Base-by-base conservation (phyloP, 2,329 filamentous ascomycete species). In the Metarhizium sp. region DNA sequence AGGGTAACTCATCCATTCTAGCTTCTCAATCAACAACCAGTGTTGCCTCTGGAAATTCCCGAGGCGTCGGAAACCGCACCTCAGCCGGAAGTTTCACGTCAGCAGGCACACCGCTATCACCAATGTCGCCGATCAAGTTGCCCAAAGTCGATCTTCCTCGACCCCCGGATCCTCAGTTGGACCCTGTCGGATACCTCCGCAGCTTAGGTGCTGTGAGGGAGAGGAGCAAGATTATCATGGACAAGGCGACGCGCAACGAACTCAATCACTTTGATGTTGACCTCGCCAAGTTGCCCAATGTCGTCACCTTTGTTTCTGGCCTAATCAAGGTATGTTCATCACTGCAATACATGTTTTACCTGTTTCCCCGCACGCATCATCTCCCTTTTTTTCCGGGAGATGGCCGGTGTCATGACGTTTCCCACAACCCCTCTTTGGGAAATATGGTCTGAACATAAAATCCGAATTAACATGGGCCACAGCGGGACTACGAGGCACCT, bases 151-250 rank as follows among this genome's bases (percentile, higher is more conserved):
- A 90, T 60, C 81, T 97, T 50, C 89, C 92, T 51, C 86, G 84
- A 65, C 85, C 91, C 16, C 92, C 92, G 32, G 92, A 97, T 72
- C 92, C 92, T 64, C 80, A 86, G 59, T 78, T 92, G 62, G 90
- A 97, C 69, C 92, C 92, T 20, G 90, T 88, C 29, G 92, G 86
- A 58, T 97, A 97, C 72, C 81, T 99, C 65, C 85, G 89, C 67
- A 96, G 91, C 73, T 83, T 97, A 65, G 85, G 90, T 65, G 85
- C 94, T 32, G 90, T 99, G 30, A 81, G 94, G 59, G 90, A 96
- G 65, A 77, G 91, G 59, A 87, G 82, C 66, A 81, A 75, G 63
- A 74, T 92, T 61, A 78, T 96, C 53, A 79, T 89, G 58, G 81
- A 88, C 59, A 92, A 88, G 75, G 90, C 91, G 10, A 78, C 88